Evolutionary conservation across 306 rosid genomes (phyloP).

Genomic region (Glycyrrhiza uralensis): DNA sequence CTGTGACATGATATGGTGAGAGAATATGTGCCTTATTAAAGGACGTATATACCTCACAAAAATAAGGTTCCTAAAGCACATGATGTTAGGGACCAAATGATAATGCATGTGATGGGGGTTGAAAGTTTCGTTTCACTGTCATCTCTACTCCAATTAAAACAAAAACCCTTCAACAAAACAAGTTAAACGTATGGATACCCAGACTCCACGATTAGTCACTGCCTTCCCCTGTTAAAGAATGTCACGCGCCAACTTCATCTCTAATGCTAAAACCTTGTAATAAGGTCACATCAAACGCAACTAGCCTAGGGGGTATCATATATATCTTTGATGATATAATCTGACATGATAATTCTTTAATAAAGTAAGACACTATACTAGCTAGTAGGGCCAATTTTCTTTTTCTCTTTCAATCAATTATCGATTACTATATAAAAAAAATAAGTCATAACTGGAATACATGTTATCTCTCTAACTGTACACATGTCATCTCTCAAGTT

Average conservation of each 20-base stretch:
- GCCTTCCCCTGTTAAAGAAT: constrained; percentile 31
- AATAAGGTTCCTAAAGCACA: constrained; percentile 46
- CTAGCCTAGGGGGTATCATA: constrained; percentile 21
- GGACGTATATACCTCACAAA: constrained; percentile 22
- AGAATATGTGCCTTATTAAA: constrained; percentile 42
- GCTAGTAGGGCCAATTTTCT: constrained; percentile 21
- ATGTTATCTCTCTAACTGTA: too few relatives aligned
- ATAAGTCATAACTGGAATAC: too few relatives aligned
- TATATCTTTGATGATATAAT: constrained; percentile 10
- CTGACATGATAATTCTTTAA: constrained; percentile 22
- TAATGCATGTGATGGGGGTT: constrained; percentile 52
- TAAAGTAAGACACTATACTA: neutral
- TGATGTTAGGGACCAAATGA: constrained; percentile 52
- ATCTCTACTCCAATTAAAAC: too few relatives aligned
- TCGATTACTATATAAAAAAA: too few relatives aligned
- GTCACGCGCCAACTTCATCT: constrained; percentile 31
- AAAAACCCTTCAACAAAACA: constrained; percentile 16
- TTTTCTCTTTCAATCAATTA: neutral
- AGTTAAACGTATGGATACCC: constrained; percentile 25
- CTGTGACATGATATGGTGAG: constrained; percentile 38
- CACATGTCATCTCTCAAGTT: too few relatives aligned
- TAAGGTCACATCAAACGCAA: constrained; percentile 21
- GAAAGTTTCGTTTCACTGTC: constrained; percentile 32
- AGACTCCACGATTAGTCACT: constrained; percentile 39
- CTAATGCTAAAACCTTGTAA: constrained; percentile 7